Conservation (phyloP, 2,329 filamentous ascomycete species). For the Paraphaeosphaeria minitans region DNA sequence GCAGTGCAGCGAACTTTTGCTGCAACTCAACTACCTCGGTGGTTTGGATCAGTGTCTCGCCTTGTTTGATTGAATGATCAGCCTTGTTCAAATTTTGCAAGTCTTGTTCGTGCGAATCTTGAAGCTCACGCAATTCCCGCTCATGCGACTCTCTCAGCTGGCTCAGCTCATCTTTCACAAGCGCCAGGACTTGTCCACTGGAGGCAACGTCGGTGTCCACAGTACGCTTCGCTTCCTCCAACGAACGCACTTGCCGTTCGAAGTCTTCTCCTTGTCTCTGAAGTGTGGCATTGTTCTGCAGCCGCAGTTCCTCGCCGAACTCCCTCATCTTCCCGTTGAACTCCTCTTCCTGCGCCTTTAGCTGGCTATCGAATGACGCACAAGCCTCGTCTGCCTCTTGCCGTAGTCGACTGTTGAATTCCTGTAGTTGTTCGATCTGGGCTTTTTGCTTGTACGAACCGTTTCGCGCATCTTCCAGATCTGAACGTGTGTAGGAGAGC, state of each 20-base stretch:
- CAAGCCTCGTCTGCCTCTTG: conserved; percentile 16
- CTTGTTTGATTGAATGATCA: conserved; percentile 4
- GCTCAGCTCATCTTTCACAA: conserved; percentile 23
- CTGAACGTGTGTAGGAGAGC: conserved; percentile 39
- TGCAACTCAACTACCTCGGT: conserved; percentile 21
- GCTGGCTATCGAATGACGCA: conserved; percentile 14
- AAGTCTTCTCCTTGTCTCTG: conserved; percentile 35
- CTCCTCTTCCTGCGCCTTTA: conserved; percentile 29
- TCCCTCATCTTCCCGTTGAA: conserved; percentile 31
- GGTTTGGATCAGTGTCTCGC: conserved; percentile 8
- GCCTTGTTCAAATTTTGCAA: conserved; percentile 14
- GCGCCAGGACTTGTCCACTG: conserved; percentile 20
- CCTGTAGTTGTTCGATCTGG: conserved; percentile 22
- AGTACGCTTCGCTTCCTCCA: conserved; percentile 25
- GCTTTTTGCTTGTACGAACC: conserved; percentile 41
- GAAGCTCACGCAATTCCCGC: conserved; percentile 18
- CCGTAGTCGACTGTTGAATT: conserved; percentile 21
- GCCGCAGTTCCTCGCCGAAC: conserved; percentile 34
- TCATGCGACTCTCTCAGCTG: conserved; percentile 19
- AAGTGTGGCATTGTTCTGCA: conserved; percentile 31
- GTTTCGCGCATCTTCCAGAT: conserved; percentile 35
- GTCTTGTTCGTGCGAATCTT: conserved; percentile 18
- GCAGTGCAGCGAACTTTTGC: conserved; percentile 30
- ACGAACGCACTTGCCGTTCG: conserved; percentile 23
- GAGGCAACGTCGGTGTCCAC: conserved; percentile 19